These are phyloP conservation scores for Pharus latifolius DNA, from an alignment of 176 grass and related monocot genomes.

Conservation along the genomic window DNA sequence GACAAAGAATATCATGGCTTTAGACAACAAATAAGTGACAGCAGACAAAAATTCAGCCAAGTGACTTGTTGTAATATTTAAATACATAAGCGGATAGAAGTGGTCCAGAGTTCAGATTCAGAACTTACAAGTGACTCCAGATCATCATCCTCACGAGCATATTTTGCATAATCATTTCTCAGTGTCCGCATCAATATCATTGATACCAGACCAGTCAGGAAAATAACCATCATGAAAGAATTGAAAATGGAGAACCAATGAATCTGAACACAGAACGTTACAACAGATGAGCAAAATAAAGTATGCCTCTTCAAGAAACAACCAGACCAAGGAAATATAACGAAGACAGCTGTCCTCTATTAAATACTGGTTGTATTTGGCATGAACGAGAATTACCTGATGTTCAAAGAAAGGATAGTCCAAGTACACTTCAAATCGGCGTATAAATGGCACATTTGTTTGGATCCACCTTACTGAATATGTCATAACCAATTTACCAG, in stretches of 20 bases:
- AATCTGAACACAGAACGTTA: conserved; percentile 50
- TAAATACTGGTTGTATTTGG: background rate
- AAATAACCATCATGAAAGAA: conserved; percentile 99
- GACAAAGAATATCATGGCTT: conserved; percentile 1
- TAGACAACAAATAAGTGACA: background rate
- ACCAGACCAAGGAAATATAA: background rate
- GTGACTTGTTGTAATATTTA: background rate
- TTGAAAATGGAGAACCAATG: conserved; percentile 99
- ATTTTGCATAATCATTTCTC: conserved; percentile 99
- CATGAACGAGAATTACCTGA: conserved; percentile 52
- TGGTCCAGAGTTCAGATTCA: background rate
- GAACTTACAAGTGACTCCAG: conserved; percentile 65
- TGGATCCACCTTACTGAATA: conserved; percentile 83
- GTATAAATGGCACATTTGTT: conserved; percentile 89
- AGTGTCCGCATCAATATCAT: conserved; percentile 99
- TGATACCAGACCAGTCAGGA: conserved; percentile 92
- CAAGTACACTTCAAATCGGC: conserved; percentile 93
- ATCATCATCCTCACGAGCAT: conserved; percentile 99
- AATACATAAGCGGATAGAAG: background rate
- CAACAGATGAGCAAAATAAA: conserved; percentile 15
- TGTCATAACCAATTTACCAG: conserved; percentile 90
- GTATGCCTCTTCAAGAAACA: conserved; percentile 1
- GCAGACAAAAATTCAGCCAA: background rate
- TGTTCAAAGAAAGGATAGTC: conserved; percentile 98
- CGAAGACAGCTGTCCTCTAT: background rate